Evolutionary conservation across 345 rosid genomes (phyloP), one percentile per base, ranked within the genome.

Genomic region (Hibiscus syriacus): DNA sequence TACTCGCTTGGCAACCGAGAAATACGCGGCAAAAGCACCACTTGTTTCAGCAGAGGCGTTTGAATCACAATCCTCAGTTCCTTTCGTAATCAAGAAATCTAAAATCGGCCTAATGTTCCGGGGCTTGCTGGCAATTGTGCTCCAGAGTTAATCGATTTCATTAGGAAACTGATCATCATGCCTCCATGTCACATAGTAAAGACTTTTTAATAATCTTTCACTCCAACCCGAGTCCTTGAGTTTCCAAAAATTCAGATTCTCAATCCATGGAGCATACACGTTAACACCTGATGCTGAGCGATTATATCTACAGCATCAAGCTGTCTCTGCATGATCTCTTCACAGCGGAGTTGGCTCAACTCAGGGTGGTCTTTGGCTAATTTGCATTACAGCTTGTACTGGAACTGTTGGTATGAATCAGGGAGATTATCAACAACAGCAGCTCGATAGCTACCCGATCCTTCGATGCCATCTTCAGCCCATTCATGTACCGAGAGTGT

Each of bases 251-350:
- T 94, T 89, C 61, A 94, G 96, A 64, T 94, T 94, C 80, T 94
- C 99, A 79, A 94, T 94, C 98, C 99, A 94, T 25, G 99, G 99
- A 79, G 99, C 99, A 94, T 89, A 78, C 99, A 94, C 6, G 99
- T 94, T 77, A 94, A 82, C 70, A 91, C 99, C 86, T 94, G 99
- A 82, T 94, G 99, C 78, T 94, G 99, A 36, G 97, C 96, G 77
- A 94, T 94, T 70, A 94, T 94, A 77, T 94, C 96, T 58, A 94
- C 99, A 64, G 99, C 99, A 76, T 94, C 99, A 66, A 94, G 91
- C 84, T 94, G 99, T 67, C 99, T 80, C 86, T 94, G 97, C 99
- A 92, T 94, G 67, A 91, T 94, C 82, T 94, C 99, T 77, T 94
- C 96, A 68, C 99, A 94, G 45, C 91, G 92, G 59, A 91, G 96